Evolutionary conservation across 2,329 filamentous ascomycete species (phyloP), one percentile per base, ranked within the genome.

Genomic region (Volutella citrinella): DNA sequence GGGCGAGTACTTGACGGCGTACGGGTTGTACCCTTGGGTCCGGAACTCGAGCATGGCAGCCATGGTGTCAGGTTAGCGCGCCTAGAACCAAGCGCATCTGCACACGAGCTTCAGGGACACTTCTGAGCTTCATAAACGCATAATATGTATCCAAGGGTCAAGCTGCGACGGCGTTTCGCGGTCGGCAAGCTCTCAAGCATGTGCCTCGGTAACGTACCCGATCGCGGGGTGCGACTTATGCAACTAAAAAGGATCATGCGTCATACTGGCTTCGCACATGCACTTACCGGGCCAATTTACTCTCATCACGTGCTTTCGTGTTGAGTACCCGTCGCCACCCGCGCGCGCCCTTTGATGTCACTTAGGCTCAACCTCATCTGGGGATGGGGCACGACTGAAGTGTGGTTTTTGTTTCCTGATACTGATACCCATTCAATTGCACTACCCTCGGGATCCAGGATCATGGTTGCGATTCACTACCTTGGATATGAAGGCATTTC

Each of bases 1-100:
- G 7, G 93, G 93, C 36, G 91, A 97, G 73, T 97, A 98, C 67
- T 96, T 95, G 64, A 96, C 89, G 50, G 87, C 87, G 67, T 95
- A 96, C 54, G 90, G 90, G 64, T 97, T 95, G 75, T 80, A 97
- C 55, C 93, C 93, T 59, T 87, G 77, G 15, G 93, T 97, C 46
- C 87, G 84, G 68, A 87, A 97, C 66, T 96, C 89, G 52, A 97
- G 82, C 89, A 97, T 96, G 58, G 70, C 69, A 63, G 65, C 64
- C 66, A 69, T 69, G 36, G 40, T 49, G 43, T 42, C 40, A 27
- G 30, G 15, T 5, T 18, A 20, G 22, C 16, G 37, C 35, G 32
- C 25, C 40, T 27, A 24, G 23, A 26, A 36, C 34, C 24, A 32
- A 40, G 42, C 47, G 42, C 51, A 45, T 55, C 32, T 31, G 42